Evolutionary conservation across 345 rosid species (phyloP).

Genomic region (Cardiospermum halicacabum): DNA sequence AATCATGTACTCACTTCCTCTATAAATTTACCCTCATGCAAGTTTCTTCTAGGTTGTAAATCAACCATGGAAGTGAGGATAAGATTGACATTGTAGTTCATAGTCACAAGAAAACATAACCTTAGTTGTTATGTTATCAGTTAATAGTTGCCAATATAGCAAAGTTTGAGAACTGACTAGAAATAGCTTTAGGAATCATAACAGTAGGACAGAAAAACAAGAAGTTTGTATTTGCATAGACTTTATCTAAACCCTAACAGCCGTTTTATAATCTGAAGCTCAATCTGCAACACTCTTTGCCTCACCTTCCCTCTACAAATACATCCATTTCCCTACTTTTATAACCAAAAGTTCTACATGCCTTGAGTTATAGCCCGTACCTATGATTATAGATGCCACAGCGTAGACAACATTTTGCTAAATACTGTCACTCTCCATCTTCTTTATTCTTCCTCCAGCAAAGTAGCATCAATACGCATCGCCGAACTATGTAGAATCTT

Average conservation of each 20-base stretch:
- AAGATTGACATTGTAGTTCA: too few species aligned
- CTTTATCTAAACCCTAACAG: neutral
- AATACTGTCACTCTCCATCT: slow-evolving; percentile 30
- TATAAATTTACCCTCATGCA: too few species aligned
- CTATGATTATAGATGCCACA: neutral
- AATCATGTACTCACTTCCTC: too few species aligned
- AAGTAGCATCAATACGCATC: slow-evolving; percentile 59
- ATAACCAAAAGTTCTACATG: neutral
- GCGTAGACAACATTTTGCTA: slow-evolving; percentile 12
- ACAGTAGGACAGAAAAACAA: neutral
- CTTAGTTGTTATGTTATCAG: too few species aligned
- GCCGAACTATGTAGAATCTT: slow-evolving; percentile 53
- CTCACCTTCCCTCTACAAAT: neutral
- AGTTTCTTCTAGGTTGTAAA: too few species aligned
- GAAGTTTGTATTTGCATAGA: slow-evolving; percentile 1
- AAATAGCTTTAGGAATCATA: neutral
- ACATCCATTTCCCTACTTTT: neutral
- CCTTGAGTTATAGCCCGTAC: slow-evolving; percentile 5
- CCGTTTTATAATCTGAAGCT: slow-evolving; percentile 6
- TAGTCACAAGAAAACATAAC: too few species aligned
- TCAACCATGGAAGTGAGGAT: too few species aligned
- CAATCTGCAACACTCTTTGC: neutral
- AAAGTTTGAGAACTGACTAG: neutral
- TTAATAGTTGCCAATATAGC: neutral
- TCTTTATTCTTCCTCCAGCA: slow-evolving; percentile 68